Evolutionary conservation across 805 yeast species (phyloP).

Genomic region (Suhomyces canberraensis): DNA sequence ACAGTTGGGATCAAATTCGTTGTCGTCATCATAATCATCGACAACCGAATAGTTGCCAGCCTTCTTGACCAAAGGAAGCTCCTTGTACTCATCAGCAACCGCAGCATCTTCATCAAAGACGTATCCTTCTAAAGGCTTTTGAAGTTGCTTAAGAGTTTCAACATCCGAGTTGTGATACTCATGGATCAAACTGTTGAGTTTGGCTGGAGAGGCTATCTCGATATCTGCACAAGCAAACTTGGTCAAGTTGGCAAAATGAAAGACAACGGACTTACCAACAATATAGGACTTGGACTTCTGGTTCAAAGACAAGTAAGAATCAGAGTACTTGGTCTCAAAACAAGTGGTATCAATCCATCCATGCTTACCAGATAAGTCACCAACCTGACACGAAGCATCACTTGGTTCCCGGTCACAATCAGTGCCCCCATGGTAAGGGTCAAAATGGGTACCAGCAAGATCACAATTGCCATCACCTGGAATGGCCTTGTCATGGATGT

Average conservation of each 20-base stretch:
- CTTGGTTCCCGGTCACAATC: conserved; percentile 49
- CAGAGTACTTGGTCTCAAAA: conserved; percentile 59
- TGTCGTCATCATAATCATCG: neutral
- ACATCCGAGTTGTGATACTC: conserved; percentile 6
- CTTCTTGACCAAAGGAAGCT: neutral
- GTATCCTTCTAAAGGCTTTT: conserved; percentile 1
- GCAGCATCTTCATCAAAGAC: conserved; percentile 12
- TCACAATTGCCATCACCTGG: conserved; percentile 45
- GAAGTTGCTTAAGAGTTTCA: neutral
- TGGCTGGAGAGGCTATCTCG: conserved; percentile 19
- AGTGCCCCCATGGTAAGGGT: conserved; percentile 57
- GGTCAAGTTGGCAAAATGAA: conserved; percentile 54
- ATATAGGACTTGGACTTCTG: conserved; percentile 54
- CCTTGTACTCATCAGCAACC: conserved; percentile 4
- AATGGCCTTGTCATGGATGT: conserved; percentile 59
- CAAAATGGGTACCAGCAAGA: conserved; percentile 53
- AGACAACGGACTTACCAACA: conserved; percentile 50
- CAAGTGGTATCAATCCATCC: conserved; percentile 71
- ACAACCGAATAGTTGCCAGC: neutral
- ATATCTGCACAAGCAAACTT: conserved; percentile 65
- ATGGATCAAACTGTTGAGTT: conserved; percentile 5
- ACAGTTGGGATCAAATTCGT: conserved; percentile 3
- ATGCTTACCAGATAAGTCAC: conserved; percentile 77
- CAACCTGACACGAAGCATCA: conserved; percentile 63
- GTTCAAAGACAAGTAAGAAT: conserved; percentile 63